Percentiles rank a stretch among this genome's conserved stretches.
Evolutionary conservation across 331 rosid genomes (phyloP).

Genomic region (Pyrus hybrid): DNA sequence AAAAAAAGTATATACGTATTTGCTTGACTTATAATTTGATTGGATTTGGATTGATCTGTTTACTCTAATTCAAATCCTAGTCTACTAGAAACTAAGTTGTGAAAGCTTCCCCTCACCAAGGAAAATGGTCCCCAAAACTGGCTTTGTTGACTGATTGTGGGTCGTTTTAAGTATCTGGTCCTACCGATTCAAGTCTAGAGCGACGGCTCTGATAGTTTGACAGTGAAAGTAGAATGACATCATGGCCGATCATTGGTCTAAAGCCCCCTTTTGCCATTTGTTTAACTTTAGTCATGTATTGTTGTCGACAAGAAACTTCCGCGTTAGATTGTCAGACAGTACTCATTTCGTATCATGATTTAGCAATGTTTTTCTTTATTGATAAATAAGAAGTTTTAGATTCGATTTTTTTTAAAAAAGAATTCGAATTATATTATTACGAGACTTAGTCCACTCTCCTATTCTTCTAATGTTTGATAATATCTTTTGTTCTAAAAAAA

Average conservation of each 20-base stretch:
- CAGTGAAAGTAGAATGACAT: background rate
- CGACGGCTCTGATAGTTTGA: background rate
- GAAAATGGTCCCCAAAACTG: background rate
- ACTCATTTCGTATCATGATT: fast-evolving
- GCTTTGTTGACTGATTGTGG: background rate
- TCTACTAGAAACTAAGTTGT: background rate
- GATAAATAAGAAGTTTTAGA: fast-evolving
- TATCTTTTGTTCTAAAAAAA: background rate
- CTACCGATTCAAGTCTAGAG: background rate
- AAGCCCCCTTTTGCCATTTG: background rate
- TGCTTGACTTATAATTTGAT: background rate
- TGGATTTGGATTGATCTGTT: background rate
- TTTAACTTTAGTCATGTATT: background rate
- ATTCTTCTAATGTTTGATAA: no score
- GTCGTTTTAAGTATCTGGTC: background rate
- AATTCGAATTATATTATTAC: no score
- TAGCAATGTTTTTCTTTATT: no score
- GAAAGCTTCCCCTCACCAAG: background rate
- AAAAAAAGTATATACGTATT: background rate
- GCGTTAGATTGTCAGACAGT: no score
- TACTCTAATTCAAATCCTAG: background rate
- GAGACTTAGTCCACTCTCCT: no score
- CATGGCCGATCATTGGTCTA: background rate
- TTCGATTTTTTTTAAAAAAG: fast-evolving
- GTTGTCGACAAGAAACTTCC: background rate